Evolutionary conservation across 2,329 filamentous ascomycete species (phyloP), one percentile per base, ranked within the genome.

Genomic region (Phoma sp.): DNA sequence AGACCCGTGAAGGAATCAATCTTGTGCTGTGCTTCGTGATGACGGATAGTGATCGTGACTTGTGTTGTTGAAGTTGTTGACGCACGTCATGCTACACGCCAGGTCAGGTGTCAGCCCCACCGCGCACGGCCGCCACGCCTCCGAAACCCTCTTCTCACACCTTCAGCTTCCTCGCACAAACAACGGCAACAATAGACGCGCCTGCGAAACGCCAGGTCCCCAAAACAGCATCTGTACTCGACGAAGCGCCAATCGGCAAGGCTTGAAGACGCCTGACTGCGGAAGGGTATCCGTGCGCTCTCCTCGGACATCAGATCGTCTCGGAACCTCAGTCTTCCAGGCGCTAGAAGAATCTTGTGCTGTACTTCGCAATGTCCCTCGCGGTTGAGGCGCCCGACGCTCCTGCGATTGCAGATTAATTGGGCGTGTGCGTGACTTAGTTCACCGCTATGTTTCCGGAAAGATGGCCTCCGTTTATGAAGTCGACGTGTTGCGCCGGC

Each of bases 291-390:
- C 22, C 36, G 48, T 52, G 48, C 35, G 37, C 37, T 29, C 14
- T 36, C 37, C 36, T 10, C 14, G 23, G 22, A 47, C 14, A 27
- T 35, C 11, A 22, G 50, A 39, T 53, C 44, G 42, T 22, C 50
- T 47, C 50, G 50, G 50, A 53, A 47, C 14, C 38, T 47, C 38
- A 44, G 43, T 37, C 50, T 53, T 53, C 50, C 50, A 53, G 14
- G 38, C 49, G 49, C 49, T 52, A 52, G 48, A 42, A n/a, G 24
- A 24, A 11, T 10, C 23, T 40, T 50, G 47, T 40, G 48, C 49
- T 45, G 25, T 40, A 37, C 36, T 29, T 27, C 22, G 42, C 23
- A 35, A 27, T 45, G 18, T 33, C 30, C 41, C 22, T 40, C 36
- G 35, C 35, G 48, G 41, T 35, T 40, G n/a, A 35, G 36, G 42